Evolutionary conservation across 768 basidiomycete species (phyloP).

Genomic region (Russula compacta): DNA sequence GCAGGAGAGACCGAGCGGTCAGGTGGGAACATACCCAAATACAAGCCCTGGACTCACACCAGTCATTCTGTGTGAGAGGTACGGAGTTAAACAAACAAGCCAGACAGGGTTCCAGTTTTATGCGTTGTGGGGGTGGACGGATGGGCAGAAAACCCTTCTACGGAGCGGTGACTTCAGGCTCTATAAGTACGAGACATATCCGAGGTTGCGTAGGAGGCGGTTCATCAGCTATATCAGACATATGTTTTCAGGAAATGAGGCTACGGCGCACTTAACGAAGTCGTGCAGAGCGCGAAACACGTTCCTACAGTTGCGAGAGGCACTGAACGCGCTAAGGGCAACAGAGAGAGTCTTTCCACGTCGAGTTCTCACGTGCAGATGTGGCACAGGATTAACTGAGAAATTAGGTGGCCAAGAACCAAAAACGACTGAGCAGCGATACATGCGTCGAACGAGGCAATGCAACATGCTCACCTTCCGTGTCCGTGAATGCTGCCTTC

Average conservation of each 20-base stretch:
- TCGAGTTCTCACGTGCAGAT: not conserved
- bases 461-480: not conserved
- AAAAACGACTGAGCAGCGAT: not conserved
- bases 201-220: not conserved
- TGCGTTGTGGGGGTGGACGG: not conserved
- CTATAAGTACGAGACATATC: not conserved
- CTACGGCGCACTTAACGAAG: not conserved
- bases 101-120: not conserved
- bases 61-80: not conserved
- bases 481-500: not conserved
- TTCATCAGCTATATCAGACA: not conserved
- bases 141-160: not conserved
- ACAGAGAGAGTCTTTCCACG: not conserved
- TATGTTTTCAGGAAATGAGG: not conserved
- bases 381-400: not conserved
- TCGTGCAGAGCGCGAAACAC: not conserved
- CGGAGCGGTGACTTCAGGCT: not conserved
- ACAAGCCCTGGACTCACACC: not conserved
- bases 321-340: not conserved
- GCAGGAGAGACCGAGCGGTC: not conserved
- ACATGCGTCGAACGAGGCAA: not conserved
- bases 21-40: not conserved
- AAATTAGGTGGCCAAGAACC: not conserved
- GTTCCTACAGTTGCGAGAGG: not conserved
- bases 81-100: not conserved